phyloP scores from a whole-genome alignment of 805 yeast genomes.

The Yamadazyma insecticola region DNA sequence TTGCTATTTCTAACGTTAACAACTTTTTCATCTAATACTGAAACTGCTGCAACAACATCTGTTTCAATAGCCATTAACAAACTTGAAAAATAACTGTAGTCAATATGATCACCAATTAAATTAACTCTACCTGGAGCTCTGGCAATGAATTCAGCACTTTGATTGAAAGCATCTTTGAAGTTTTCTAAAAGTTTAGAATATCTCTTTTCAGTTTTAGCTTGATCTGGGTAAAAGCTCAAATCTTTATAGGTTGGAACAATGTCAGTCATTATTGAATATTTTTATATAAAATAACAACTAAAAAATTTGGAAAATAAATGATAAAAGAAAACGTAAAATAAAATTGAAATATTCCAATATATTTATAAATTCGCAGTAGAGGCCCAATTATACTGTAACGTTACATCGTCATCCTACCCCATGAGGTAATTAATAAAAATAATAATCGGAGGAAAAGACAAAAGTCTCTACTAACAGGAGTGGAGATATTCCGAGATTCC shows the following conservation, averaged over 20 bases:
- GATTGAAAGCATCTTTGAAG: slow-evolving; percentile 20
- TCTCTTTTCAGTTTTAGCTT: slow-evolving; percentile 19
- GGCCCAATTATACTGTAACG: no score
- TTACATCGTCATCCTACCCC: no score
- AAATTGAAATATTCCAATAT: no score
- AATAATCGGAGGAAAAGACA: no score
- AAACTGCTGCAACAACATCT: slow-evolving; percentile 56
- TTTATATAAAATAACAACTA: not conserved
- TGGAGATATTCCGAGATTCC: no score
- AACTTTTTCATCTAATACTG: slow-evolving; percentile 5
- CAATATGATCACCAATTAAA: slow-evolving; percentile 72
- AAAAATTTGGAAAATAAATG: not conserved
- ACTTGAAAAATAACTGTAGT: slow-evolving; percentile 61
- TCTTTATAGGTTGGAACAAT: slow-evolving; percentile 34
- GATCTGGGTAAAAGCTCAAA: slow-evolving; percentile 31
- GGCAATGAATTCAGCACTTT: slow-evolving; percentile 43
- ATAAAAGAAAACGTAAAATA: not conserved
- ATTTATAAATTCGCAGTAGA: no score
- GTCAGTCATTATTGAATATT: slow-evolving; percentile 7
- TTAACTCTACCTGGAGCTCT: slow-evolving; percentile 77
- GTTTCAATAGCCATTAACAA: slow-evolving; percentile 70
- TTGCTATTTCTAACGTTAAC: slow-evolving; percentile 29
- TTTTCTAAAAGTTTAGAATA: slow-evolving; percentile 18
- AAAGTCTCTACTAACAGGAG: no score
- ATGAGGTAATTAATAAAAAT: no score